Percentiles rank a stretch among this genome's conserved stretches.
phyloP scores from a whole-genome alignment of 2,329 filamentous ascomycete species.

The Aspergillus felis region DNA sequence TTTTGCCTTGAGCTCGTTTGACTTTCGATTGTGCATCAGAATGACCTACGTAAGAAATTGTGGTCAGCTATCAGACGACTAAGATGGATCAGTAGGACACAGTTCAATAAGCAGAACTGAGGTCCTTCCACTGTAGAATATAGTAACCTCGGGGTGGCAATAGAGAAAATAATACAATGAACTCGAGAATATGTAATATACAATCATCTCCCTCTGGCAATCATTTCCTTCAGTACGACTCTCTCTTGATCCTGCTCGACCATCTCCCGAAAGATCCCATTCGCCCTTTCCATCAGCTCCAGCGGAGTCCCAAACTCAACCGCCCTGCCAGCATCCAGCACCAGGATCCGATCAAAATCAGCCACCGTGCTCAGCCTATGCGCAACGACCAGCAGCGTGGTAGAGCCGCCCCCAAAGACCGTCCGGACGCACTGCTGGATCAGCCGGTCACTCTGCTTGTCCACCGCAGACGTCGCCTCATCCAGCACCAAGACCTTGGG shows the following conservation, averaged over 20 bases:
- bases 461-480: conserved; percentile 74
- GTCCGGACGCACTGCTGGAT: conserved; percentile 71
- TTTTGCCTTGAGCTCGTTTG: too few species aligned
- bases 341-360: conserved; percentile 71
- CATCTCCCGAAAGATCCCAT: conserved; percentile 57
- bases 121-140: too few species aligned
- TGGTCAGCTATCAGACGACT: too few species aligned
- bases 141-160: too few species aligned
- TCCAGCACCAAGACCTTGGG: conserved; percentile 77
- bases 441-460: conserved; percentile 69
- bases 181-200: too few species aligned
- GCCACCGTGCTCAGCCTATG: conserved; percentile 55
- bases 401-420: conserved; percentile 55
- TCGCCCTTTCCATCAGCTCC: conserved; percentile 54
- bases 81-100: too few species aligned
- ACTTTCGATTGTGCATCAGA: too few species aligned
- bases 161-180: too few species aligned
- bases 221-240: conserved; percentile 15
- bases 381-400: conserved; percentile 65
- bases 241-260: conserved; percentile 35
- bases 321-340: conserved; percentile 64
- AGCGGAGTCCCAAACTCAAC: conserved; percentile 64
- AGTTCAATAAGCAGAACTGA: too few species aligned
- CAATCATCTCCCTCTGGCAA: neutral
- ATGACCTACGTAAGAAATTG: too few species aligned